Conservation (phyloP, 345 rosid genomes). For the Salix udensis region DNA sequence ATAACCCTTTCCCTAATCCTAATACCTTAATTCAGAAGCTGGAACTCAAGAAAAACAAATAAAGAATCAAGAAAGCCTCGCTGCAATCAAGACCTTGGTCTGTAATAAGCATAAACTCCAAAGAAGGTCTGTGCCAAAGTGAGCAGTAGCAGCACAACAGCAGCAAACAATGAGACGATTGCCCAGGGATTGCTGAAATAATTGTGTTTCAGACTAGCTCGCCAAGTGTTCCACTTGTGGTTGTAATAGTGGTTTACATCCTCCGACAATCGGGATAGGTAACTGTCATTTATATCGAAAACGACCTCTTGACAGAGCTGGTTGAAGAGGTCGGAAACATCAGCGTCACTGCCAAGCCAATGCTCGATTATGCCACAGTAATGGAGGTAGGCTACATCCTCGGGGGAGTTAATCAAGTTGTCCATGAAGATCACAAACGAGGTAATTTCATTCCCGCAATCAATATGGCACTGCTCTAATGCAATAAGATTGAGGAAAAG, state of each 20-base stretch:
- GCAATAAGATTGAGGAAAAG: conserved; percentile 85
- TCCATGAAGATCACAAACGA: conserved; percentile 86
- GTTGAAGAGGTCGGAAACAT: conserved; percentile 85
- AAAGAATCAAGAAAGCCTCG: not conserved
- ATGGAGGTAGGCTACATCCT: conserved; percentile 77
- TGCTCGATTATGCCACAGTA: conserved; percentile 71
- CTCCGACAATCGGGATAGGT: conserved; percentile 55
- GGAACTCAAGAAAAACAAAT: not conserved
- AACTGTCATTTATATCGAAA: conserved; percentile 66
- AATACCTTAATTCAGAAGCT: not conserved
- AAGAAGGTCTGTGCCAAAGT: conserved; percentile 73
- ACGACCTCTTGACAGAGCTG: conserved; percentile 82
- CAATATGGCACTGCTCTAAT: conserved; percentile 75
- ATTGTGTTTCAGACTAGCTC: conserved; percentile 67
- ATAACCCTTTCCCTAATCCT: not conserved
- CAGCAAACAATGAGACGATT: conserved; percentile 64
- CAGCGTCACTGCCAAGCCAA: conserved; percentile 83
- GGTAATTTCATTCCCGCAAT: conserved; percentile 71
- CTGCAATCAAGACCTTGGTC: conserved; percentile 18
- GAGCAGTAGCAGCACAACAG: conserved; percentile 56
- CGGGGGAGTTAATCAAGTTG: conserved; percentile 75
- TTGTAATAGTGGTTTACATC: conserved; percentile 64
- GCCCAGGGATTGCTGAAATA: conserved; percentile 89
- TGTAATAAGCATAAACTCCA: conserved; percentile 62
- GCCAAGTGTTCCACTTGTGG: conserved; percentile 85